Percentiles rank a stretch among this genome's conserved stretches.
These are phyloP conservation scores for Termitomyces sp. DNA, from an alignment of 768 basidiomycete species.

Conservation along the genomic window DNA sequence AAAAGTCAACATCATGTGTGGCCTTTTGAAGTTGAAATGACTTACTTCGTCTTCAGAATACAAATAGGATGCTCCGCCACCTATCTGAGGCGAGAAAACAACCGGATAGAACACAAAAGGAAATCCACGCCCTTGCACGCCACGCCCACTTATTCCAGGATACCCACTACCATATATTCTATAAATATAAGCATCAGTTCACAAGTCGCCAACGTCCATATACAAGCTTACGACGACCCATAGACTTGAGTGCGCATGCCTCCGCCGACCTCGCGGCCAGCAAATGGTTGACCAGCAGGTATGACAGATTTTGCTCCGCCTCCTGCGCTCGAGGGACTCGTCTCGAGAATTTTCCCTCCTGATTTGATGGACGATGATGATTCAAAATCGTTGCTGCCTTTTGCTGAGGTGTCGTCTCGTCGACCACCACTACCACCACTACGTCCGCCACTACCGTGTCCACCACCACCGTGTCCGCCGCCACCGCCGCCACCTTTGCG, in stretches of 20 bases:
- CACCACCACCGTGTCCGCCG: not conserved
- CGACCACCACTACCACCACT: not conserved
- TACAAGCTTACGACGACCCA: not conserved
- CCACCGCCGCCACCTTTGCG: not conserved
- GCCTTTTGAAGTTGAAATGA: no score
- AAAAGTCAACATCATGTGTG: constrained; percentile 11
- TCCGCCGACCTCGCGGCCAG: not conserved
- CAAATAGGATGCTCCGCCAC: not conserved
- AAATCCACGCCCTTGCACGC: constrained; percentile 39
- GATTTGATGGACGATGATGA: not conserved
- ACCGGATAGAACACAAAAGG: constrained; percentile 47
- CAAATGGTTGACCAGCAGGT: not conserved
- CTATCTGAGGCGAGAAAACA: not conserved
- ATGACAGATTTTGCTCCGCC: not conserved
- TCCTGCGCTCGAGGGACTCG: not conserved
- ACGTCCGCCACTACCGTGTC: not conserved
- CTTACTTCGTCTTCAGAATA: not conserved
- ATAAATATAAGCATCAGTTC: not conserved
- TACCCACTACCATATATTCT: constrained; percentile 49
- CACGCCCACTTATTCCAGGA: constrained; percentile 33
- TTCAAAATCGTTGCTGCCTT: not conserved
- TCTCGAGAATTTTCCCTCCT: not conserved
- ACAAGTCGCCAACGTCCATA: not conserved
- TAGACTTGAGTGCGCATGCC: not conserved
- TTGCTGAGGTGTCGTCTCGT: not conserved